These are phyloP conservation scores for Rhizopogon parksii DNA, from an alignment of 1,284 basidiomycete species.

Conservation along the genomic window DNA sequence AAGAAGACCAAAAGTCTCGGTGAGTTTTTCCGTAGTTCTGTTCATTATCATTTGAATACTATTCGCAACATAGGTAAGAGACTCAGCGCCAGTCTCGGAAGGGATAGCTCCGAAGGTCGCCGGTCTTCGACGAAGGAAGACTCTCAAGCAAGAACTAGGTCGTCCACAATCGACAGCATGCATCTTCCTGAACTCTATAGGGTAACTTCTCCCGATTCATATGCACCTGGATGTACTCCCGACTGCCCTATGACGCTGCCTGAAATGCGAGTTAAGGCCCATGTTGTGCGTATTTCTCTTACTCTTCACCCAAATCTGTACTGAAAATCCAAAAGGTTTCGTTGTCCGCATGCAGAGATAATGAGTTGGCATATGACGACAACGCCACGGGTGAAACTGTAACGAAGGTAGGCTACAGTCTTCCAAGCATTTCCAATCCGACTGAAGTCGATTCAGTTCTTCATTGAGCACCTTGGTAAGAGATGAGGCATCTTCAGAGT, in stretches of 20 bases:
- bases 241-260: neutral
- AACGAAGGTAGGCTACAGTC: constrained; percentile 2
- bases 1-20: neutral
- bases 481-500: neutral
- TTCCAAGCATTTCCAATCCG: neutral
- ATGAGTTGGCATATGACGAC: constrained; percentile 6
- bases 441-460: constrained; percentile 3
- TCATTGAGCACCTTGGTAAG: constrained; percentile 6
- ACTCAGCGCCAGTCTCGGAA: neutral
- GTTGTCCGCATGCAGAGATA: constrained; percentile 7
- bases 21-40: neutral
- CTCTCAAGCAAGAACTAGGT: neutral
- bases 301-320: too few species aligned
- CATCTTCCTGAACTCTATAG: neutral
- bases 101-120: neutral
- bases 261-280: neutral
- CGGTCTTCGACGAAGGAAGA: neutral
- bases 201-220: neutral
- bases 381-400: constrained; percentile 4
- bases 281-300: neutral
- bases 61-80: neutral
- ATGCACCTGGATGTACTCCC: neutral
- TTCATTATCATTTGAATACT: neutral
- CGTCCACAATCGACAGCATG: neutral
- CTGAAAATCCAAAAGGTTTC: constrained; percentile 1